A percentile compares a stretch with the other conserved stretches of the same genome.
phyloP scores from a whole-genome alignment of 2,329 filamentous ascomycete genomes.

The Lasiodiplodia gonubiensis region DNA sequence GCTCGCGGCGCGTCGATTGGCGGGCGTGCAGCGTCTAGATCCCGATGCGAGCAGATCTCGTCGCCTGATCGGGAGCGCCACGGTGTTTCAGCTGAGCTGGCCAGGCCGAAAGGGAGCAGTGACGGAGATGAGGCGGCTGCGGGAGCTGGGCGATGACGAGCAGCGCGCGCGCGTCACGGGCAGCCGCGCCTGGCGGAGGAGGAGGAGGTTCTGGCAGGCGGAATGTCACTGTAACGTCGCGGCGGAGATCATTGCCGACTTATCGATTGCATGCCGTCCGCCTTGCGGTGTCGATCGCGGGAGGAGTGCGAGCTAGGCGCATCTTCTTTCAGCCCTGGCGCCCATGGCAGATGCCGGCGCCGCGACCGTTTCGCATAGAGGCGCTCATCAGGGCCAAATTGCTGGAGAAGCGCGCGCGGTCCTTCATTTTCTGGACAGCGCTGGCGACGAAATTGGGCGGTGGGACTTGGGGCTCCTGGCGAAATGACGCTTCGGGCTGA shows the following conservation, averaged over 20 bases:
- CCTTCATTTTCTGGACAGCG: slow-evolving; percentile 17
- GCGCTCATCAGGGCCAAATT: slow-evolving; percentile 18
- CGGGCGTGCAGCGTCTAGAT: slow-evolving; percentile 24
- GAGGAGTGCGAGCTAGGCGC: slow-evolving; percentile 29
- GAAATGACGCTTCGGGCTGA: slow-evolving; percentile 19
- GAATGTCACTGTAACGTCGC: slow-evolving; percentile 24
- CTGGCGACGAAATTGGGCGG: background rate
- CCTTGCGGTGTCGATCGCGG: slow-evolving; percentile 44
- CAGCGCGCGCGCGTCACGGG: slow-evolving; percentile 14
- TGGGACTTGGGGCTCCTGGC: slow-evolving; percentile 17
- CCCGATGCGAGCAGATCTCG: slow-evolving; percentile 27
- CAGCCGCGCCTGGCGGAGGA: background rate
- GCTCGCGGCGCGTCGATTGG: slow-evolving; percentile 2
- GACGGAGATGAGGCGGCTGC: slow-evolving; percentile 23
- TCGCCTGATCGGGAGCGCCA: slow-evolving; percentile 29
- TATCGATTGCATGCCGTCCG: slow-evolving; percentile 47
- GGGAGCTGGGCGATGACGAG: slow-evolving; percentile 6
- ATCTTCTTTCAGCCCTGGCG: slow-evolving; percentile 23
- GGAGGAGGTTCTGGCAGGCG: background rate
- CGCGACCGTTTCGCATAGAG: slow-evolving; percentile 21
- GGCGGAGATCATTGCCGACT: slow-evolving; percentile 37
- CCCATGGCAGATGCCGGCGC: slow-evolving; percentile 7
- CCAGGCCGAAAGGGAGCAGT: slow-evolving; percentile 16
- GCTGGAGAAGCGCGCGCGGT: slow-evolving; percentile 22
- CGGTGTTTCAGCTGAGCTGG: slow-evolving; percentile 27